Conservation (phyloP, 192 early-diverging fungal genomes). For the Coemansia sp. region DNA sequence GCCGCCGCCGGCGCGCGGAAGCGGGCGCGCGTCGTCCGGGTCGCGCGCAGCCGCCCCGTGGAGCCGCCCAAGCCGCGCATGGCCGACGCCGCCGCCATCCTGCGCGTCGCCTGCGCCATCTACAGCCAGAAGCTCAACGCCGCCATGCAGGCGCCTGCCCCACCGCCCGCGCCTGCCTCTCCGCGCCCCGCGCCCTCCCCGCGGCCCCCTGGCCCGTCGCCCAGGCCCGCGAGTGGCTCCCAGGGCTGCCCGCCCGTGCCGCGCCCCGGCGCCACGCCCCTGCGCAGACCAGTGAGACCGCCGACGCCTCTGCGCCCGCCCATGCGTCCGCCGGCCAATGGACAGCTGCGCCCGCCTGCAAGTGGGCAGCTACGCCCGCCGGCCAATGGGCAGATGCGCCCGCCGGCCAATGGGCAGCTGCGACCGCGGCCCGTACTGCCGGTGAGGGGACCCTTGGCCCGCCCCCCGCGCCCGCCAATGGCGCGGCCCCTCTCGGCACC, state of each 20-base stretch:
- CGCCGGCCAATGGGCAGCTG: neutral
- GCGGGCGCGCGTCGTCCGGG: conserved; percentile 39
- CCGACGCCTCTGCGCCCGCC: neutral
- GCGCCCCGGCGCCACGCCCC: neutral
- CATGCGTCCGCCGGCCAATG: neutral
- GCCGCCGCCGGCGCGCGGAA: conserved; percentile 16
- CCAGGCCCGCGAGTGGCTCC: too few relatives aligned
- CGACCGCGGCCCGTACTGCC: neutral
- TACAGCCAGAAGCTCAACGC: conserved; percentile 51
- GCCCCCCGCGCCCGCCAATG: neutral
- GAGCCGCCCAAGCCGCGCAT: neutral
- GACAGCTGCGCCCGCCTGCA: neutral
- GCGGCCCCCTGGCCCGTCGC: too few relatives aligned
- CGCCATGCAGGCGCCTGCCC: conserved; percentile 9
- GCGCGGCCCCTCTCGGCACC: neutral
- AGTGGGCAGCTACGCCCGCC: neutral
- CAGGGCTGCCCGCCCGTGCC: too few relatives aligned
- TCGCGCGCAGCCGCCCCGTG: conserved; percentile 4
- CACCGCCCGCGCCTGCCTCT: conserved; percentile 1
- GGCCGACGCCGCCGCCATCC: conserved; percentile 37
- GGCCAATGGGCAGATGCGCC: neutral
- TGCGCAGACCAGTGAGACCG: neutral
- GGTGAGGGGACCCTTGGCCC: neutral
- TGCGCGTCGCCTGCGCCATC: conserved; percentile 49
- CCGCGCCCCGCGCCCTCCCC: conserved; percentile 6